Conservation (phyloP, 306 rosid genomes). For the Vigna nakashimae region DNA sequence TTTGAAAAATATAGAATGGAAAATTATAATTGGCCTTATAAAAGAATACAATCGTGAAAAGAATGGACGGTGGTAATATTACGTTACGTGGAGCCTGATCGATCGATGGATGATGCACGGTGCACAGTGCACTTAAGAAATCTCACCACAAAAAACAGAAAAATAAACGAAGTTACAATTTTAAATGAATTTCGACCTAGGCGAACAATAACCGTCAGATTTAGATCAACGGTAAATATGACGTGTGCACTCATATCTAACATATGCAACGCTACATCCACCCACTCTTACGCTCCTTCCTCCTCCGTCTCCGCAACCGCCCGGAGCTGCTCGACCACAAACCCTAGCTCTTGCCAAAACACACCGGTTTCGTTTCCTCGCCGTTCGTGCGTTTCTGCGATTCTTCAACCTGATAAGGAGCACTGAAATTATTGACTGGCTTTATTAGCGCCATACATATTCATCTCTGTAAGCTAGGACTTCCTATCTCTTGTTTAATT, state of each 20-base stretch:
- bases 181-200: conserved; percentile 12
- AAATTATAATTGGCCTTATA: too few relatives aligned
- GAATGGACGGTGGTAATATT: not conserved
- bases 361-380: conserved; percentile 37
- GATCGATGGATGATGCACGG: not conserved
- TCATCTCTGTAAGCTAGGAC: conserved; percentile 46
- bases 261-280: conserved; percentile 43
- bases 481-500: not conserved
- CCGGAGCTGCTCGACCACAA: conserved; percentile 38
- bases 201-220: conserved; percentile 39
- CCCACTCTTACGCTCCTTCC: conserved; percentile 38
- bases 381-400: not conserved
- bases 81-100: not conserved
- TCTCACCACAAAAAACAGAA: not conserved
- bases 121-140: conserved; percentile 8
- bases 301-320: conserved; percentile 45
- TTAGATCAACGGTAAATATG: conserved; percentile 28
- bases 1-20: too few relatives aligned
- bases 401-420: not conserved
- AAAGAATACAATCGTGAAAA: too few relatives aligned
- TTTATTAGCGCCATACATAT: not conserved
- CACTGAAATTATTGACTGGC: not conserved
- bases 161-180: not conserved
- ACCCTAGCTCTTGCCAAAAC: conserved; percentile 45
- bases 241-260: conserved; percentile 45